Conservation (phyloP, 2,329 filamentous ascomycete species). For the Xylariaceae sp. region DNA sequence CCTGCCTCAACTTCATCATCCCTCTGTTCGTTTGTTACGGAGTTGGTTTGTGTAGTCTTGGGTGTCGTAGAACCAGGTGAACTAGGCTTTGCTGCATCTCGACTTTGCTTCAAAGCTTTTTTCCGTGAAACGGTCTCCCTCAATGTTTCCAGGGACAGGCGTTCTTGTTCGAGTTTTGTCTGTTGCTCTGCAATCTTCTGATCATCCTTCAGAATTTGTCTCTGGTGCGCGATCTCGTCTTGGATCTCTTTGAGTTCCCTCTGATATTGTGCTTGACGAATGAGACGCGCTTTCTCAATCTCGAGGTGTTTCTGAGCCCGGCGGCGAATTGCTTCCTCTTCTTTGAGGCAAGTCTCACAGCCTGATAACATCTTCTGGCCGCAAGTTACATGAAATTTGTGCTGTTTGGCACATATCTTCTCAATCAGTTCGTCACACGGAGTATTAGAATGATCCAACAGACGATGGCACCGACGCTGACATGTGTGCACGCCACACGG, state of each 20-base stretch:
- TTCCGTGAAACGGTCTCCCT: not conserved
- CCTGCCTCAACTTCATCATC: not conserved
- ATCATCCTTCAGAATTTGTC: not conserved
- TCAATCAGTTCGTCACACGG: conserved; percentile 34
- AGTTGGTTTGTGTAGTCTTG: not conserved
- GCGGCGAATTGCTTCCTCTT: not conserved
- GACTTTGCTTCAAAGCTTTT: not conserved
- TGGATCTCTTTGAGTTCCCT: not conserved
- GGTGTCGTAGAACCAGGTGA: not conserved
- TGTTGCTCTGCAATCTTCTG: not conserved
- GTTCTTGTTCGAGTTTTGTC: not conserved
- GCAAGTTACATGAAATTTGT: conserved; percentile 4
- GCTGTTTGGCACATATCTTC: conserved; percentile 1
- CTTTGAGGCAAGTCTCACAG: not conserved
- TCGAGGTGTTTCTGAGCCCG: not conserved
- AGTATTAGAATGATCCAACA: conserved; percentile 55
- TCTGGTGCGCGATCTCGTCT: not conserved
- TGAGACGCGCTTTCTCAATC: not conserved
- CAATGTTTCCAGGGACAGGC: not conserved
- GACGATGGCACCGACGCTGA: conserved; percentile 58
- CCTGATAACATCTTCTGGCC: not conserved
- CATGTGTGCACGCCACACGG: conserved; percentile 61
- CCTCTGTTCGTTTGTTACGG: not conserved
- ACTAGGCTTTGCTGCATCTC: not conserved
- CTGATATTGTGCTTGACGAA: not conserved